phyloP scores from a whole-genome alignment of 768 basidiomycete species.

The Filobasidium wieringae region DNA sequence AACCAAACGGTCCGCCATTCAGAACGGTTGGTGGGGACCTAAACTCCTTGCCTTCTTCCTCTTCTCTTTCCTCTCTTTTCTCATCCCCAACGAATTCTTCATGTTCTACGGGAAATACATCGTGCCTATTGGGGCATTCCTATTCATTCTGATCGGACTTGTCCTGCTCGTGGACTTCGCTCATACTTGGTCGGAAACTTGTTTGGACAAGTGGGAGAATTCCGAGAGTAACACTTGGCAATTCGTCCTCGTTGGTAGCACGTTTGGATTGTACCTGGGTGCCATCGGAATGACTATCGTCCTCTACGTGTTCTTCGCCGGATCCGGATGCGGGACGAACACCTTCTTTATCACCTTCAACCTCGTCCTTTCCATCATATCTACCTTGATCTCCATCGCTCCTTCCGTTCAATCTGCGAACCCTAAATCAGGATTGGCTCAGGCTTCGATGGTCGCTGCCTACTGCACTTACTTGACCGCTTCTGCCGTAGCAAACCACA shows the following conservation, averaged over 20 bases:
- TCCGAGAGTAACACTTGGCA: constrained; percentile 81
- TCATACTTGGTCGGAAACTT: constrained; percentile 95
- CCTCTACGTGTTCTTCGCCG: constrained; percentile 83
- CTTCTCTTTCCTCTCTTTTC: constrained; percentile 69
- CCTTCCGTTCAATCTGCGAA: constrained; percentile 83
- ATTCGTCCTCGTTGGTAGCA: constrained; percentile 86
- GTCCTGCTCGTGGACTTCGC: constrained; percentile 97
- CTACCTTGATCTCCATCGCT: constrained; percentile 70
- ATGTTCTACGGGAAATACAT: constrained; percentile 93
- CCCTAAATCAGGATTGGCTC: constrained; percentile 85
- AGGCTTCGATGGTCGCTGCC: constrained; percentile 90
- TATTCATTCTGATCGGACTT: constrained; percentile 93
- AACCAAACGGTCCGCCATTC: constrained; percentile 84
- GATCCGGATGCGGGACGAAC: constrained; percentile 75
- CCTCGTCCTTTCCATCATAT: constrained; percentile 62
- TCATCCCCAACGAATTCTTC: constrained; percentile 95
- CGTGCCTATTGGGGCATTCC: constrained; percentile 75
- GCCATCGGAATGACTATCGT: constrained; percentile 75
- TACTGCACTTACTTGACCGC: constrained; percentile 94
- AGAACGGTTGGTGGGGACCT: constrained; percentile 99
- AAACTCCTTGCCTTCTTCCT: constrained; percentile 82
- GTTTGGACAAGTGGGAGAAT: constrained; percentile 89
- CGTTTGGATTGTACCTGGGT: constrained; percentile 72
- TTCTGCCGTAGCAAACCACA: constrained; percentile 86
- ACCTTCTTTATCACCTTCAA: constrained; percentile 97